Evolutionary conservation across 257 asterid genomes (phyloP).

Genomic region (Avicennia marina): DNA sequence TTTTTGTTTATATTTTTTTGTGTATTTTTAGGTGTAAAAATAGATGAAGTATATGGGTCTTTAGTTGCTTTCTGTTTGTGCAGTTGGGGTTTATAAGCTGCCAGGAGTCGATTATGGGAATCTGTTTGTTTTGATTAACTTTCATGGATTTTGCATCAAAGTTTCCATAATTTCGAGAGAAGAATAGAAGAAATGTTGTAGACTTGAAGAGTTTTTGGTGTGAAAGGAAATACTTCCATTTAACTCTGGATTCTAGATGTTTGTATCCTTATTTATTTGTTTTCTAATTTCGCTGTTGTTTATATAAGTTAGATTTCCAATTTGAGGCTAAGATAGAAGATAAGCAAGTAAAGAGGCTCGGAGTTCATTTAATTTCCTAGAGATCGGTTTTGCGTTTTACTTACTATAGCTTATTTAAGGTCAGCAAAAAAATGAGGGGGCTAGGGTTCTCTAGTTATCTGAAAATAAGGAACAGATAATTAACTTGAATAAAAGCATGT

Average conservation of each 20-base stretch:
- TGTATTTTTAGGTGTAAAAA: neutral
- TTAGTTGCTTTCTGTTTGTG: neutral
- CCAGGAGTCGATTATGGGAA: neutral
- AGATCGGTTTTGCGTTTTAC: neutral
- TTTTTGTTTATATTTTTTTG: neutral
- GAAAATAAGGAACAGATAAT: neutral
- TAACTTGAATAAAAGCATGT: neutral
- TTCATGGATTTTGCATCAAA: conserved; percentile 12
- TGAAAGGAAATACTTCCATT: neutral
- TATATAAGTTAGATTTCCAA: neutral
- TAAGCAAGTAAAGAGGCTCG: neutral
- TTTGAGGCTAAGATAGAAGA: too few species aligned
- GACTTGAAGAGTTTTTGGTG: neutral
- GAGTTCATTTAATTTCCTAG: neutral
- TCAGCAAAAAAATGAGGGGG: neutral
- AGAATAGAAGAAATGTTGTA: neutral
- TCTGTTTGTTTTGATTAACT: neutral
- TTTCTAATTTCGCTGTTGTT: neutral
- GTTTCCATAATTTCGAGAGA: too few species aligned
- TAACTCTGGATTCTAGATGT: neutral
- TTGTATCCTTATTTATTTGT: neutral
- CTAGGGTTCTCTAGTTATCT: neutral
- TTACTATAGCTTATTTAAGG: neutral
- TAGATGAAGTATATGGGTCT: neutral
- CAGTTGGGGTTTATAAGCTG: conserved; percentile 13